Evolutionary conservation across 2,329 filamentous ascomycete genomes (phyloP).

Genomic region (Scytalidium lignicola): DNA sequence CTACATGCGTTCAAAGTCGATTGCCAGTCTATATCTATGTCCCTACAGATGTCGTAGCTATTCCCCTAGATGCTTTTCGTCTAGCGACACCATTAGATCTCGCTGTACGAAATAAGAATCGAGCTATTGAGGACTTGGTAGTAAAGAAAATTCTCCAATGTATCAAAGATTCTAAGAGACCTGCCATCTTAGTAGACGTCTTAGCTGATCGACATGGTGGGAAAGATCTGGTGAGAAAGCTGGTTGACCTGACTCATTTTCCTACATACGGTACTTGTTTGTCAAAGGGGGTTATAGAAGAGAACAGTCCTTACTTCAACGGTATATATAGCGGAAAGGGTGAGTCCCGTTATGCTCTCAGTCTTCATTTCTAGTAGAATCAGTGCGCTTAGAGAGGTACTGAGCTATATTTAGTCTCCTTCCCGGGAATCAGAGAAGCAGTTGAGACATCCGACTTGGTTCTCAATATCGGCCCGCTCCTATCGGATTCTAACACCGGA

Average conservation of each 20-base stretch:
- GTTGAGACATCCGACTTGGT: conserved; percentile 66
- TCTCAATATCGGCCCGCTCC: conserved; percentile 59
- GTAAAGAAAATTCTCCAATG: conserved; percentile 32
- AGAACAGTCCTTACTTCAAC: conserved; percentile 40
- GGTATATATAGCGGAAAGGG: conserved; percentile 43
- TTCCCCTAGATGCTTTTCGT: conserved; percentile 27
- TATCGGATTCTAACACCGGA: conserved; percentile 32
- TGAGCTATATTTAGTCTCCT: too few relatives aligned
- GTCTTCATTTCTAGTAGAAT: background rate
- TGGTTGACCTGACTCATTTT: conserved; percentile 38
- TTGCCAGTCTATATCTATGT: conserved; percentile 53
- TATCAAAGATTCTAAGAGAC: conserved; percentile 40
- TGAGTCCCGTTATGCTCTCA: conserved; percentile 15
- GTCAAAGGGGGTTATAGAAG: conserved; percentile 46
- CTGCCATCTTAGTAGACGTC: conserved; percentile 48
- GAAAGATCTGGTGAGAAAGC: conserved; percentile 23
- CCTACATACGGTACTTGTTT: conserved; percentile 43
- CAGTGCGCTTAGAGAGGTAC: too few relatives aligned
- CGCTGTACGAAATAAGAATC: conserved; percentile 15
- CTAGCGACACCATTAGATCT: conserved; percentile 22
- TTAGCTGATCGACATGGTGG: conserved; percentile 29
- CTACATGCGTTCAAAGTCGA: conserved; percentile 45
- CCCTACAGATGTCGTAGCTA: conserved; percentile 46
- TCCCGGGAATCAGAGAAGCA: conserved; percentile 45
- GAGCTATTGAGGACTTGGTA: conserved; percentile 21